Base-by-base conservation (phyloP, 768 basidiomycete species). In the Aureoboletus auriporus region DNA sequence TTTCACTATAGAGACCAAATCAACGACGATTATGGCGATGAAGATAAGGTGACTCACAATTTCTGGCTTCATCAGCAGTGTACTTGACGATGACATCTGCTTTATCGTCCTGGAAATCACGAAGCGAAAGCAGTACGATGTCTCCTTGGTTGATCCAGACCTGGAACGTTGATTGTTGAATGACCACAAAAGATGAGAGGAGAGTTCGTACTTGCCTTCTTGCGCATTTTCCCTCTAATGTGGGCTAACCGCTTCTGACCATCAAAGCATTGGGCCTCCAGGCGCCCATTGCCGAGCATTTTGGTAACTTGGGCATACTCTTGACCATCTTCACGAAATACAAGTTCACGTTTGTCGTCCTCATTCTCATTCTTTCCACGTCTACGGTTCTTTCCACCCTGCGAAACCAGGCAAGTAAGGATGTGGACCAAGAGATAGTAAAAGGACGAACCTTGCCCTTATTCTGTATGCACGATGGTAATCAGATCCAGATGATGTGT, bases 291-390 rank as follows among this genome's bases (percentile, higher is more conserved):
- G 28, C 96, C 96, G 37, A 99, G 78, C 96, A 99, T 99, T 76
- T 98, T 99, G 46, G 74, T 84, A 43, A 98, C 96, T 69, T 98
- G 96, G 13, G 93, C 96, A 69, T 99, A 99, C 69, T 98, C 93
- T 71, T 99, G 96, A 7, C 95, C 95, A 64, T 98, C 96, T 69
- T 98, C 95, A 62, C 90, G 87, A 78, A 98, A 98, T 35, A 97
- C 93, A 48, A 98, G 81, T 69, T 99, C 96, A 60, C 96, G 89
- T 78, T 97, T 98, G 75, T 96, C 91, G 60, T 91, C 89, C 47
- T 98, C 96, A 73, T 95, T 96, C 76, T 99, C 95, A 73, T 97
- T 98, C 83, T 99, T 99, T 79, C 96, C 96, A 74, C 96, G 81
- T 81, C 96, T 82, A 73, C 95, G 83, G 75, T 98, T 99, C 80